Base-by-base conservation (phyloP, 148 eudicot genomes). In the Drosera capensis region DNA sequence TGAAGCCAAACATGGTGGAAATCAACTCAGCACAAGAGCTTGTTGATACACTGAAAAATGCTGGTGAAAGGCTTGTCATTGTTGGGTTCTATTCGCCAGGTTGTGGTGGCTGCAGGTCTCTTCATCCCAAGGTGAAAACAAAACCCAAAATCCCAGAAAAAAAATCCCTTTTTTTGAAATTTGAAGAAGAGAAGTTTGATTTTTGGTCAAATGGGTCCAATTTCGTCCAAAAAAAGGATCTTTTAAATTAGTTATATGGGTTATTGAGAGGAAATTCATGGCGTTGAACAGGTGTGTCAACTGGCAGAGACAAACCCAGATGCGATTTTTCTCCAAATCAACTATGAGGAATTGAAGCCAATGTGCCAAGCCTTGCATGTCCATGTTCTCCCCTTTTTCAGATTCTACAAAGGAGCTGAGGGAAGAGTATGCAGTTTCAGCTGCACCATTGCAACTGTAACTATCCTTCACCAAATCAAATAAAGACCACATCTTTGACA, bases 81-180 rank as follows among this genome's bases (percentile, higher is more conserved):
- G 63, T 87, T 43, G 86, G 72, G 53, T 82, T 87, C 26, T 87
- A 79, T 48, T 87, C 96, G 40, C 94, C 94, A 69, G 90, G 88
- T 49, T 87, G 96, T 77, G 96, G 96, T 24, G 94, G 94, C 24
- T 87, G 96, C 64, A 82, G 64, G 64, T 56, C 90, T 49, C 63
- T 87, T 57, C 96, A 87, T 47, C 96, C 96, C 14, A 87, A 87
- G 96, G 96, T 87, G 71, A 18, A 6, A 6, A 6, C 31, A 28
- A 28, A 28, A 28, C 11, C 5, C 5, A 28, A 5, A 28, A 28
- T 5, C 11, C 5, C 5, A 28, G 5, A 28, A 28, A 28, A 5
- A 28, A 28, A 5, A 5, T 0, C 31, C 0, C 2, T 34, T 15
- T 11, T 34, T 11, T 9, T 34, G 38, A 34, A 11, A 34, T 34